A percentile compares a stretch with the other conserved stretches of the same genome.
Conservation (phyloP, 768 basidiomycete species). For the Sporobolomyces pararoseus region DNA sequence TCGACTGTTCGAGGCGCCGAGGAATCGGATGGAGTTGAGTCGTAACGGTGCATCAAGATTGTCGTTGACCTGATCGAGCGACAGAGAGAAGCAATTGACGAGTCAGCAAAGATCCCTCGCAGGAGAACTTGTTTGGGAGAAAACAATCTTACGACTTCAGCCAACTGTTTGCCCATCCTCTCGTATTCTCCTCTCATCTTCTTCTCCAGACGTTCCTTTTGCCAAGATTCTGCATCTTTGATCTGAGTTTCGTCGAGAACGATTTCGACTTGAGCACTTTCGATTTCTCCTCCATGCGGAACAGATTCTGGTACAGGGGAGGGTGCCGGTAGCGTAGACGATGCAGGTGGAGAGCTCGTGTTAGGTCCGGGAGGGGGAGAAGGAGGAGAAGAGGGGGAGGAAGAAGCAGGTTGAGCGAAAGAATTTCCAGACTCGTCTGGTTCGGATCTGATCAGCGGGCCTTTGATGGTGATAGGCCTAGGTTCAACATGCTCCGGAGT, state of each 20-base stretch:
- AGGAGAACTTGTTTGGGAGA: not conserved
- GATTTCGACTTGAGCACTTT: slow-evolving; percentile 23
- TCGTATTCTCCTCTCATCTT: slow-evolving; percentile 74
- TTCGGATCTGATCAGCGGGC: slow-evolving; percentile 25
- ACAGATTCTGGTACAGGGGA: not conserved
- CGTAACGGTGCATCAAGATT: slow-evolving; percentile 65
- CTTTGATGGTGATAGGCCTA: not conserved
- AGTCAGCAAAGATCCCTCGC: no score
- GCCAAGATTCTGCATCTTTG: slow-evolving; percentile 65
- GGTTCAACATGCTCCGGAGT: slow-evolving; percentile 19
- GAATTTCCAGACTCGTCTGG: no score
- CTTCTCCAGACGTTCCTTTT: slow-evolving; percentile 66
- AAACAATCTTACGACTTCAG: slow-evolving; percentile 58
- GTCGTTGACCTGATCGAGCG: slow-evolving; percentile 58
- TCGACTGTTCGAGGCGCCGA: slow-evolving; percentile 71
- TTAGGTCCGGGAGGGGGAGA: not conserved
- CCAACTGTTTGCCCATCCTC: slow-evolving; percentile 61
- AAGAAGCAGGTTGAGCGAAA: not conserved
- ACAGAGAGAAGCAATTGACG: no score
- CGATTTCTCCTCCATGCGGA: not conserved
- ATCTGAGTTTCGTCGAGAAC: slow-evolving; percentile 33
- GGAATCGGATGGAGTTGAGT: slow-evolving; percentile 73
- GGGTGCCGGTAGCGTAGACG: not conserved
- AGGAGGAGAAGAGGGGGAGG: not conserved
- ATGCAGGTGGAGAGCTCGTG: slow-evolving; percentile 1